Percentiles rank a stretch among this genome's conserved stretches.
Evolutionary conservation across 2,329 filamentous ascomycete species (phyloP).

Genomic region (Acrodontium crateriforme): DNA sequence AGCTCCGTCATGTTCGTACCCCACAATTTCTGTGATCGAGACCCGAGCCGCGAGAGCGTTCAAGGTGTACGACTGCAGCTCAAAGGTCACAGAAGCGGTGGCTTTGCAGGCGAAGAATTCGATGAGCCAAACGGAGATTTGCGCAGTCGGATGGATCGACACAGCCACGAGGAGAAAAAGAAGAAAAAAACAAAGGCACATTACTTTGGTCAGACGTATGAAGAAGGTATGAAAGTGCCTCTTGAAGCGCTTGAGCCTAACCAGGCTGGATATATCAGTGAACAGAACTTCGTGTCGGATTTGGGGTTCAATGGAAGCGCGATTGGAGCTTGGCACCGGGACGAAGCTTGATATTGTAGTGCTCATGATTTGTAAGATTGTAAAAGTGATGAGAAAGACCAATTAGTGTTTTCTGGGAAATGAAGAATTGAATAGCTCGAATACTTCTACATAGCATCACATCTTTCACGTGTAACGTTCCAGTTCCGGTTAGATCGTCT

Average conservation of each 20-base stretch:
- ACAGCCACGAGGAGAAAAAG: slow-evolving; percentile 4
- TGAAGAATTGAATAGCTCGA: too few species aligned
- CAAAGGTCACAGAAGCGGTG: slow-evolving; percentile 12
- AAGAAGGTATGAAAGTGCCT: slow-evolving; percentile 11
- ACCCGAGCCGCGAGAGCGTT: slow-evolving; percentile 15
- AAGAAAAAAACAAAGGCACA: slow-evolving; percentile 10
- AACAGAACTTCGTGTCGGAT: slow-evolving; percentile 11
- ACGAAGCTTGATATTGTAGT: background rate
- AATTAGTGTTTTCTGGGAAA: too few species aligned
- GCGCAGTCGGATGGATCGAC: slow-evolving; percentile 5
- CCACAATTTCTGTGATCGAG: slow-evolving; percentile 19
- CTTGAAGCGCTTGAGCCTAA: slow-evolving; percentile 16
- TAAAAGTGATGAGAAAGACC: too few species aligned
- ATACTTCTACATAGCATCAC: too few species aligned
- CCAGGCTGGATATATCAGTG: slow-evolving; percentile 11
- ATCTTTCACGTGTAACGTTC: too few species aligned
- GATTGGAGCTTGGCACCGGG: slow-evolving; percentile 10
- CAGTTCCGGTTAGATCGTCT: too few species aligned
- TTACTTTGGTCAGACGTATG: slow-evolving; percentile 18
- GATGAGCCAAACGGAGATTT: slow-evolving; percentile 5
- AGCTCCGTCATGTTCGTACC: slow-evolving; percentile 20
- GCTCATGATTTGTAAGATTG: too few species aligned
- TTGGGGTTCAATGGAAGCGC: slow-evolving; percentile 15
- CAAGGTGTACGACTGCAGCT: slow-evolving; percentile 20
- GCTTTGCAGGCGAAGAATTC: slow-evolving; percentile 11